Conservation (phyloP, 768 basidiomycete species). For the Calvatia gigantea region DNA sequence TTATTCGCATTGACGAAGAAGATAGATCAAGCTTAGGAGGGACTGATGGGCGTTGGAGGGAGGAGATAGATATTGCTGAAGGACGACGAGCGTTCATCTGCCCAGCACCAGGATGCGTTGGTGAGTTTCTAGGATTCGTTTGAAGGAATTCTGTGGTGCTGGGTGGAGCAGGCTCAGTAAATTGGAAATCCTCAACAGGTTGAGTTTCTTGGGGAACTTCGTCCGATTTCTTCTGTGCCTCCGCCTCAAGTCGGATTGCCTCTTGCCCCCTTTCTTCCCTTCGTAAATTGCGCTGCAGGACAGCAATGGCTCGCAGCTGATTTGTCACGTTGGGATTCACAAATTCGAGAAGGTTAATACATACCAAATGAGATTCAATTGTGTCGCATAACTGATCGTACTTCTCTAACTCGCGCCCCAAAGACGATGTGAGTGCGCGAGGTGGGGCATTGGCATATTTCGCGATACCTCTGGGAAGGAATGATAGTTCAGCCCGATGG, state of each 20-base stretch:
- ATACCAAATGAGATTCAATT: constrained; percentile 68
- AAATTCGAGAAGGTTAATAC: constrained; percentile 19
- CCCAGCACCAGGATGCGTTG: constrained; percentile 29
- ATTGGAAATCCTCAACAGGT: constrained; percentile 1
- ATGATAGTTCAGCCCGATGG: background rate
- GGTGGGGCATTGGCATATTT: constrained; percentile 61
- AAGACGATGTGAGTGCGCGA: constrained; percentile 54
- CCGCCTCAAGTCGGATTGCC: constrained; percentile 11
- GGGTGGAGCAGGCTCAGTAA: constrained; percentile 9
- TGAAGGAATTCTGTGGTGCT: constrained; percentile 18
- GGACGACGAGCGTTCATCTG: constrained; percentile 42
- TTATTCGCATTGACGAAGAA: constrained; percentile 58
- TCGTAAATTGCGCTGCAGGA: constrained; percentile 66
- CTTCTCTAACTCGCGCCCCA: constrained; percentile 73
- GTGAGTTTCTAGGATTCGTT: constrained; percentile 26
- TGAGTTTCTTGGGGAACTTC: constrained; percentile 18
- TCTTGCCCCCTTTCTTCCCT: constrained; percentile 45
- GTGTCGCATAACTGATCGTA: constrained; percentile 80
- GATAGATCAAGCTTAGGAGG: constrained; percentile 82
- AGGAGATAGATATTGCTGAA: constrained; percentile 78
- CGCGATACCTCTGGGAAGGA: constrained; percentile 50
- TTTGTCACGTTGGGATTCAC: background rate
- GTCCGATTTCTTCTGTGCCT: constrained; percentile 27
- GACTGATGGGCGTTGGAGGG: constrained; percentile 66
- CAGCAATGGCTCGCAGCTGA: constrained; percentile 68